These are phyloP conservation scores for Patellifolia procumbens DNA, from an alignment of 179 eudicot genomes.

Conservation along the genomic window DNA sequence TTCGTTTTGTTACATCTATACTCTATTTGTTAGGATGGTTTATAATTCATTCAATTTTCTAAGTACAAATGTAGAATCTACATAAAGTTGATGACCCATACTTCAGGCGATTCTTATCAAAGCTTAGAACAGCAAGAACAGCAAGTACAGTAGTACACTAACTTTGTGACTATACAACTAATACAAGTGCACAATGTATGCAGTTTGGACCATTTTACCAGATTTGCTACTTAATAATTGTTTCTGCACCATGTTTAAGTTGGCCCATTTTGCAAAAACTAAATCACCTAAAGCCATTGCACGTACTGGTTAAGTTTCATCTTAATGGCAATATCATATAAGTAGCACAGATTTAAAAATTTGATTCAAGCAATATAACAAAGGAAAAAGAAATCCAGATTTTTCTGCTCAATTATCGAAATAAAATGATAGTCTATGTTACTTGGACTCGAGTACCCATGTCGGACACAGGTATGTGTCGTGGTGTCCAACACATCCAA, in stretches of 20 bases:
- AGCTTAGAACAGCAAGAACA: not conserved
- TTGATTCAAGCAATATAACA: not conserved
- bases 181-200: slow-evolving; percentile 11
- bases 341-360: not conserved
- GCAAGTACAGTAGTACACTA: not conserved
- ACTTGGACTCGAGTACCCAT: too few species aligned
- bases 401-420: not conserved
- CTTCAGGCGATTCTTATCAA: too few species aligned
- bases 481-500: too few species aligned
- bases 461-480: too few species aligned
- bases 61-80: too few species aligned
- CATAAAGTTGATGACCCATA: too few species aligned
- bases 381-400: not conserved
- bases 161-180: not conserved
- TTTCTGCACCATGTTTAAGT: not conserved
- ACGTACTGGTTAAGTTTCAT: not conserved
- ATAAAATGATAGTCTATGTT: too few species aligned
- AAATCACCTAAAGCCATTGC: not conserved
- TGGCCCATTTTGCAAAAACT: not conserved
- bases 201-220: slow-evolving; percentile 21
- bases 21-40: too few species aligned
- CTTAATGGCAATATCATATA: too few species aligned
- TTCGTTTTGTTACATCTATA: too few species aligned
- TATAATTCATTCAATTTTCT: too few species aligned
- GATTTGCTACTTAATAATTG: slow-evolving; percentile 4